Evolutionary conservation across 345 rosid species (phyloP), one percentile per base, ranked within the genome.

Genomic region (Sapria himalayana): DNA sequence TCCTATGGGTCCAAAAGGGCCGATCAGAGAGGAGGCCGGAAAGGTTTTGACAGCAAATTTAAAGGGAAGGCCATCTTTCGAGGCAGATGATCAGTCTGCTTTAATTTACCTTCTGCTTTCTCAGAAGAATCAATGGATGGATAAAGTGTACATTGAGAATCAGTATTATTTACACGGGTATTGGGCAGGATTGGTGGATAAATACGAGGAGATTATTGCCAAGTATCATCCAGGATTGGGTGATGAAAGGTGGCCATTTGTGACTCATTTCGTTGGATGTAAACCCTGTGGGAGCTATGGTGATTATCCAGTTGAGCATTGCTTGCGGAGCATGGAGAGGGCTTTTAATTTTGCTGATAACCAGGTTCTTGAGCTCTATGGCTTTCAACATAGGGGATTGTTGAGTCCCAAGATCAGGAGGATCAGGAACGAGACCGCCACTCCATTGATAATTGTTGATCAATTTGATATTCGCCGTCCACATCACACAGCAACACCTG

Each of bases 201-300:
- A 53, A 61, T 86, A 86, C 0, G 97, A 86, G 70, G 97, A 86
- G 66, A 81, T 86, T 89, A 64, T 81, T 9, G 92, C 78, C 48
- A 86, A 86, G 76, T 76, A 86, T 27, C 92, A 81, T 61, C 89
- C 94, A 0, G 94, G 97, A 0, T 54, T 78, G 53, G 97, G 97
- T 10, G 94, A 86, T 21, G 94, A 81, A 51, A 78, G 97, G 62
- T 81, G 97, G 92, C 97, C 97, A 0, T 81, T 86, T 44, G 79
- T 86, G 33, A 86, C 97, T 20, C 89, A 86, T 44, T 86, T 81
- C 11, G 94, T 86, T 4, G 94, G 94, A 4, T 86, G 97, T 53
- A 81, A 86, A 62, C 92, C 94, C 41, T 81, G 97, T 51, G 97
- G 94, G 39, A 81, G 94, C 52, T 86, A 81, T 37, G 97, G 85